Evolutionary conservation across 2,329 filamentous ascomycete species (phyloP).

Genomic region (Pezicula rhizophila): DNA sequence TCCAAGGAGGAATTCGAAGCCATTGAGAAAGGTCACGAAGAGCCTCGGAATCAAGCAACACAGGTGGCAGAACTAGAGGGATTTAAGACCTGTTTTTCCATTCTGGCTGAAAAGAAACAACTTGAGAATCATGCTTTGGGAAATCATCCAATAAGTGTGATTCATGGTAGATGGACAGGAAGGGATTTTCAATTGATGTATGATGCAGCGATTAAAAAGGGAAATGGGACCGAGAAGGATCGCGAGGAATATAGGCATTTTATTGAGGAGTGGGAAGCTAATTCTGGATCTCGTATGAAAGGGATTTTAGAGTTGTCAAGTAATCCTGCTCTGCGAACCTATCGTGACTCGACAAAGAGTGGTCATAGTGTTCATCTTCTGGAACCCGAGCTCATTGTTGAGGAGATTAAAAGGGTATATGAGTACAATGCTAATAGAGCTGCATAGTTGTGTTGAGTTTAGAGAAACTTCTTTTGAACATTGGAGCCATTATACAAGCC

Average conservation of each 20-base stretch:
- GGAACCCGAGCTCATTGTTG: slow-evolving; percentile 1
- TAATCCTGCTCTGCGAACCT: not conserved
- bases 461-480: too few species aligned
- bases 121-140: slow-evolving; percentile 9
- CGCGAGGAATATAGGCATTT: slow-evolving; percentile 1
- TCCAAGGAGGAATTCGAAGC: slow-evolving; percentile 3
- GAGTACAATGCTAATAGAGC: not conserved
- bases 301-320: not conserved
- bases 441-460: too few species aligned
- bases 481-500: too few species aligned
- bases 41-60: slow-evolving; percentile 1
- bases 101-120: slow-evolving; percentile 12
- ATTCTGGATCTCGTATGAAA: not conserved
- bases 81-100: not conserved
- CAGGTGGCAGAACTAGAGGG: slow-evolving; percentile 5
- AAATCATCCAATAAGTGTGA: slow-evolving; percentile 9
- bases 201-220: slow-evolving; percentile 8
- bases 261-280: not conserved
- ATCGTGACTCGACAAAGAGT: not conserved
- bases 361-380: slow-evolving; percentile 4
- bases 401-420: not conserved
- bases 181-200: slow-evolving; percentile 10
- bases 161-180: slow-evolving; percentile 4
- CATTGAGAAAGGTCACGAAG: not conserved
- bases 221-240: slow-evolving; percentile 10